Evolutionary conservation across 495 filamentous ascomycete genomes (phyloP).

Genomic region (Daldinia loculata): DNA sequence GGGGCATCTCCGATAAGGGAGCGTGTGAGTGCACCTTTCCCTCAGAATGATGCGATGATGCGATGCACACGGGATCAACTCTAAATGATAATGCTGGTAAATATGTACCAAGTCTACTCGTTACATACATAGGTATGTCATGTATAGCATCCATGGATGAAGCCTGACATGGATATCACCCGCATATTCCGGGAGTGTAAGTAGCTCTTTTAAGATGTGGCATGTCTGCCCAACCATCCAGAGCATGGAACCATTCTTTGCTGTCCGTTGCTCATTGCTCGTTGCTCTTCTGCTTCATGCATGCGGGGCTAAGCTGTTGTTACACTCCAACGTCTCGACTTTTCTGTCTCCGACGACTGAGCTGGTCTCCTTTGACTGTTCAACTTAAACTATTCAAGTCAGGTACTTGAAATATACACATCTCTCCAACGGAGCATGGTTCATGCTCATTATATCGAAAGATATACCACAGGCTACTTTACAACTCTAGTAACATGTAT

Average conservation of each 20-base stretch:
- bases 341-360: conserved; percentile 4
- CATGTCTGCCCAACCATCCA: conserved; percentile 29
- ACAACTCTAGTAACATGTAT: conserved; percentile 26
- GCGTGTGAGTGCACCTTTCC: conserved; percentile 18
- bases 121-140: no score
- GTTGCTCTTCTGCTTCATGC: conserved; percentile 2
- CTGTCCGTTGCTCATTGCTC: conserved; percentile 15
- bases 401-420: background rate
- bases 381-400: background rate
- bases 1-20: conserved; percentile 36
- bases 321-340: conserved; percentile 4
- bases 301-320: conserved; percentile 32
- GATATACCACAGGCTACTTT: background rate
- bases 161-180: conserved; percentile 36
- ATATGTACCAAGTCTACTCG: background rate
- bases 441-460: background rate
- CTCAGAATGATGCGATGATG: conserved; percentile 36
- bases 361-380: conserved; percentile 22
- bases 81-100: conserved; percentile 18
- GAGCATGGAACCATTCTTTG: conserved; percentile 7
- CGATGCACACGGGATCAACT: conserved; percentile 42
- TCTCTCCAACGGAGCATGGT: background rate
- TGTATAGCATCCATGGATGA: conserved; percentile 1
- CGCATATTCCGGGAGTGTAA: conserved; percentile 26
- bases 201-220: conserved; percentile 13